Percentiles rank a stretch among this genome's conserved stretches.
phyloP scores from a whole-genome alignment of 305 asterid species.

The Salvia sclarea region DNA sequence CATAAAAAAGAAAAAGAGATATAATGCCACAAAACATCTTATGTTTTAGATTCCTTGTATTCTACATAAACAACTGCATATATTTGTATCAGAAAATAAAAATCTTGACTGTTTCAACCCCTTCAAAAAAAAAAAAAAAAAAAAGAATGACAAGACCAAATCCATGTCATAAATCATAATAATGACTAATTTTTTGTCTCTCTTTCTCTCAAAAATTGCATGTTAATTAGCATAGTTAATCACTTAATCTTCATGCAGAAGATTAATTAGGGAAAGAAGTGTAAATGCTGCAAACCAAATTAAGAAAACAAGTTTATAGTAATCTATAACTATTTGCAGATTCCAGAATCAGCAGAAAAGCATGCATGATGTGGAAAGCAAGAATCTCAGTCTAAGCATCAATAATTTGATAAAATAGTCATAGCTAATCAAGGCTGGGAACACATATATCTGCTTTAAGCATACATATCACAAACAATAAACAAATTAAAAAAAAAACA shows the following conservation, averaged over 20 bases:
- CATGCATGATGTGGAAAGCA: not conserved
- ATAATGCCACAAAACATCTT: no score
- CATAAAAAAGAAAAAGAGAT: no score
- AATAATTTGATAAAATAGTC: not conserved
- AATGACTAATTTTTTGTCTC: no score
- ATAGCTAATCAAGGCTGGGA: not conserved
- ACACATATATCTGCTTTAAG: constrained; percentile 22
- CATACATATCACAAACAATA: not conserved
- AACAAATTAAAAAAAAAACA: not conserved
- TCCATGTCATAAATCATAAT: no score
- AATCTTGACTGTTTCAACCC: no score
- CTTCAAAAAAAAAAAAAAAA: no score
- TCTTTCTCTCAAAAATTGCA: no score
- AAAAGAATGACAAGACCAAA: no score
- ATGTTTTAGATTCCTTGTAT: no score
- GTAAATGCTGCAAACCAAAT: not conserved
- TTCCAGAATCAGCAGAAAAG: constrained; percentile 9
- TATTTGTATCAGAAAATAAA: no score
- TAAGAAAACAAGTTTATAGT: not conserved
- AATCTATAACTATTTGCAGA: not conserved
- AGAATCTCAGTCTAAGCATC: not conserved
- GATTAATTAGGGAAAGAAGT: not conserved
- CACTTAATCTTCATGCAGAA: not conserved
- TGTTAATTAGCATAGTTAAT: no score
- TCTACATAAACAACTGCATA: no score